phyloP scores from a whole-genome alignment of 148 eudicot species.

The Pharnaceum exiguum region DNA sequence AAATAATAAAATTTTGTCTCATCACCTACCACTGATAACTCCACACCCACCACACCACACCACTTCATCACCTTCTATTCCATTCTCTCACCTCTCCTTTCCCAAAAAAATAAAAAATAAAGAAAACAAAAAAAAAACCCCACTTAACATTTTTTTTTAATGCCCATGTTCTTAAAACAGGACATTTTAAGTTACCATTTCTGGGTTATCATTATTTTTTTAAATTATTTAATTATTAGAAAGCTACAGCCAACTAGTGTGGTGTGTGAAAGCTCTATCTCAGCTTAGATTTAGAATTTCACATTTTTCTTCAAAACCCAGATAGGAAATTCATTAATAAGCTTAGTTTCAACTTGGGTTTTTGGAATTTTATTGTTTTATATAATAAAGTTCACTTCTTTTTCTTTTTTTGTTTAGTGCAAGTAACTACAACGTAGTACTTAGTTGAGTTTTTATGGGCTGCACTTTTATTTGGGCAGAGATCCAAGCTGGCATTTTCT shows the following conservation, averaged over 20 bases:
- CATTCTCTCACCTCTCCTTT: conserved; percentile 7
- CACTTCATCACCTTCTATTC: background rate
- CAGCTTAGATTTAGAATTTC: conserved; percentile 36
- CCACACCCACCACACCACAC: conserved; percentile 30
- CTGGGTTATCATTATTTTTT: conserved; percentile 23
- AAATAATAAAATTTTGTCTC: conserved; percentile 25
- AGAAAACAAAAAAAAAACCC: background rate
- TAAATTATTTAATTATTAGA: background rate
- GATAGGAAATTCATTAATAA: conserved; percentile 5
- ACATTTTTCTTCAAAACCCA: conserved; percentile 14
- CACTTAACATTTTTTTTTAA: conserved; percentile 1
- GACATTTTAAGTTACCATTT: conserved; percentile 11
- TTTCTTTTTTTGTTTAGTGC: background rate
- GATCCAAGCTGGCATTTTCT: conserved; percentile 27
- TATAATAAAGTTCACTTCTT: conserved; percentile 10
- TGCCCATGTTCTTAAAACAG: conserved; percentile 6
- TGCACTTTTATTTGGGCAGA: conserved; percentile 16
- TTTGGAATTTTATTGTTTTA: conserved; percentile 2
- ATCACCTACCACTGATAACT: conserved; percentile 36
- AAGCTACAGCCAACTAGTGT: conserved; percentile 23
- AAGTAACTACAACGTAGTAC: background rate
- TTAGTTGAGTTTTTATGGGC: conserved; percentile 17
- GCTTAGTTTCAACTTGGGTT: background rate
- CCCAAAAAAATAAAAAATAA: background rate
- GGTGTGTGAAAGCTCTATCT: conserved; percentile 39